Evolutionary conservation across 768 basidiomycete species (phyloP), one percentile per base, ranked within the genome.

Genomic region (Coprinellus micaceus): DNA sequence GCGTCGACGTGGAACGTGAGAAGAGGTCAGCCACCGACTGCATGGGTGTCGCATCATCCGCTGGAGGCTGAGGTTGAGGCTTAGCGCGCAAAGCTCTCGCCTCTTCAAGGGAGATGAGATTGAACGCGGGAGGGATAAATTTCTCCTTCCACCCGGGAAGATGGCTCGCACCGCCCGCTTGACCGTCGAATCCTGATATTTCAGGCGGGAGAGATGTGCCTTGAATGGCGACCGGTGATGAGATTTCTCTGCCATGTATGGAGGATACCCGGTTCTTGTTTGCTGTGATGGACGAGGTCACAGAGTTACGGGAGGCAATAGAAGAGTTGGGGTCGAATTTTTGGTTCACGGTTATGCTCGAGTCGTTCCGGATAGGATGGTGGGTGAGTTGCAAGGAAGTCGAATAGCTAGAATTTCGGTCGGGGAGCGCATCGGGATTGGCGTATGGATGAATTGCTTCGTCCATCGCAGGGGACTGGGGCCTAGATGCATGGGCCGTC

Each of bases 31-130:
- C 13, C 26, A 26, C 25, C 45, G 45, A 47, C n/a, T 33, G 33
- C 13, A 40, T 26, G 21, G 44, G 43, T 17, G 40, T 43, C 40
- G 40, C 7, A 9, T 43, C 40, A 17, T 57, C 56, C 13, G 28
- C 44, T n/a, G 28, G 21, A 7, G 21, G 80, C 79, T n/a, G 70
- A 71, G 61, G 76, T 80, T 50, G 33, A 33, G 33, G 33, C 13
- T 86, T 82, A 44, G 81, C 74, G 49, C 86, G 82, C 65, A 86
- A 82, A 12, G 84, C 88, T 61, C 89, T 82, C 2, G 89, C 89
- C 71, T 92, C 88, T 64, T 91, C 86, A 52, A 91, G 74, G 4
- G 88, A 82, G 49, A 91, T 91, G 37, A 92, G 78, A 28, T 81
- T 75, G 59, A 90, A 84, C 15, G 80, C 71, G 21, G 83, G 77